Evolutionary conservation across 805 yeast genomes (phyloP), one percentile per base, ranked within the genome.

Genomic region (Kuraishia capsulata): DNA sequence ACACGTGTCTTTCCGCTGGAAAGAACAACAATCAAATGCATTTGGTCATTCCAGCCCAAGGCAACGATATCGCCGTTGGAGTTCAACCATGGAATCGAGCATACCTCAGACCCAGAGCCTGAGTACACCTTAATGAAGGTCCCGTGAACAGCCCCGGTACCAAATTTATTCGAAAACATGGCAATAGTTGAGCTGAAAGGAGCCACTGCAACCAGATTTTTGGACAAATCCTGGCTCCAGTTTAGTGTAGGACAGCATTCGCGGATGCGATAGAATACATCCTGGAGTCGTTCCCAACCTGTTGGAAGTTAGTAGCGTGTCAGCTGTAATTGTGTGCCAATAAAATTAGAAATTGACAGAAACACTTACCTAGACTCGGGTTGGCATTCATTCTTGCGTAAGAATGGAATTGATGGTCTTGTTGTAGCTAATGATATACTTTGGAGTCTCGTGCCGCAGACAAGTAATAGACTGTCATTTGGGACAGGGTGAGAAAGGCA

Each of bases 251-350:
- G 68, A 49, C 73, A 79, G 40, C 83, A 78, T 16, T 74, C 69
- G 39, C 79, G 57, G 14, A 70, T 66, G 39, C 82, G 64, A 47
- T 86, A 88, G 54, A 73, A 85, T 8, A 76, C 81, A 54, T 77
- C 76, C 39, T 75, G 78, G 16, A 88, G 67, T 45, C 80, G 71
- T 54, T 87, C 95, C 97, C 97, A 88, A 33, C 70, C 71, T 43
- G 68, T 52, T 46, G 71, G 64, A 10, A 75, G 76, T 56, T 63
- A 2, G 64, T 25, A 20, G 9, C 4, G n/a, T 37, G 49, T 48
- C 51, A 25, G 26, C 39, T 29, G 17, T 32, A 5, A 24, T 17
- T 26, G 36, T 28, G n/a, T n/a, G n/a, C n/a, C n/a, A 17, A 11
- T 6, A 5, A 25, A 5, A 14, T 23, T 16, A 14, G 11, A 8